Conservation (phyloP, 257 asterid genomes). For the Solanum sitiens region DNA sequence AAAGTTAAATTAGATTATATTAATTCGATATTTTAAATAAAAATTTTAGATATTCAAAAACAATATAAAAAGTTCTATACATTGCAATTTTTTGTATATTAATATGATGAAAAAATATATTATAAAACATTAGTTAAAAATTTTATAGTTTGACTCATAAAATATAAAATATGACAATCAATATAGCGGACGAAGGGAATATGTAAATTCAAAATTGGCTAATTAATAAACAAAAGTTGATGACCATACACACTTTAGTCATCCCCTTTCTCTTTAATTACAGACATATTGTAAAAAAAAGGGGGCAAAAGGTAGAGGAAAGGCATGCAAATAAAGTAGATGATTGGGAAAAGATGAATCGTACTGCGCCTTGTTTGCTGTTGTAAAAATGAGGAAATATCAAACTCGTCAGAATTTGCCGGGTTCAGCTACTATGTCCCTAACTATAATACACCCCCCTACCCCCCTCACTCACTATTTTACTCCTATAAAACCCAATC, state of each 20-base stretch:
- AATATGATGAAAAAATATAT: too few relatives aligned
- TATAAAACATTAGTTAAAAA: too few relatives aligned
- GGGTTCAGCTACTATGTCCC: slow-evolving; percentile 4
- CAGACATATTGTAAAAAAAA: background rate
- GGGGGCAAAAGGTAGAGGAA: background rate
- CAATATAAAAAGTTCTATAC: too few relatives aligned
- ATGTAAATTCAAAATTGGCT: too few relatives aligned
- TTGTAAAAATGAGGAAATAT: slow-evolving; percentile 8
- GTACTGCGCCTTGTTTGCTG: background rate
- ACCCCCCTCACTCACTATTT: background rate
- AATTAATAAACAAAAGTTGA: background rate
- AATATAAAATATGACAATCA: too few relatives aligned
- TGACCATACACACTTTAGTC: background rate
- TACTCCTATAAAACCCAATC: background rate
- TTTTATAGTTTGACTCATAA: too few relatives aligned
- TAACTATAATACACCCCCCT: background rate
- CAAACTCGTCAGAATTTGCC: slow-evolving; percentile 16
- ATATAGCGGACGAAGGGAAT: too few relatives aligned
- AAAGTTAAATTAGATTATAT: too few relatives aligned
- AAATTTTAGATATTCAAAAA: too few relatives aligned
- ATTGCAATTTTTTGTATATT: too few relatives aligned
- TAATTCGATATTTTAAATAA: too few relatives aligned
- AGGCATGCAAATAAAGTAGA: slow-evolving; percentile 1
- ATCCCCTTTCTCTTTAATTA: background rate
- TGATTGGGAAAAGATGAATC: background rate